Percentiles rank a stretch among this genome's conserved stretches.
phyloP scores from a whole-genome alignment of 2,329 filamentous ascomycete genomes.

The Cladosporium austrohemisphaericum region DNA sequence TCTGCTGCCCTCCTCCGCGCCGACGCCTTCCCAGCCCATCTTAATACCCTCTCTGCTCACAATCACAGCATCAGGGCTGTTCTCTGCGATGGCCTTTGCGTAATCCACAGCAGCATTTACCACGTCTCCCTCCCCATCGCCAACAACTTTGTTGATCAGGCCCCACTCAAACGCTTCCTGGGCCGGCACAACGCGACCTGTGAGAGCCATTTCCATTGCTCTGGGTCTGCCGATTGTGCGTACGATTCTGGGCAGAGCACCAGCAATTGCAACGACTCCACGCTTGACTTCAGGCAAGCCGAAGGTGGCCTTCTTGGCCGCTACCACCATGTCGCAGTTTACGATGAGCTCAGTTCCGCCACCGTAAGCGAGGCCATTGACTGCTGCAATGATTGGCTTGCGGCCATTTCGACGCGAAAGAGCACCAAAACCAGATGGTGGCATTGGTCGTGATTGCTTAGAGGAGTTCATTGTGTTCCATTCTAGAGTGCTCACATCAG shows the following conservation, averaged over 20 bases:
- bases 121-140: conserved; percentile 39
- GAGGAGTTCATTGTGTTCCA: conserved; percentile 32
- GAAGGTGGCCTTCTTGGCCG: conserved; percentile 57
- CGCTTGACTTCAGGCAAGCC: conserved; percentile 67
- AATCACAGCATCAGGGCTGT: conserved; percentile 72
- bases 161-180: conserved; percentile 62
- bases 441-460: conserved; percentile 24
- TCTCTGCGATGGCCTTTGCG: conserved; percentile 59
- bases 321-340: conserved; percentile 69
- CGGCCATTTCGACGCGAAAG: conserved; percentile 63
- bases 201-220: conserved; percentile 67
- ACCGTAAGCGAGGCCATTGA: conserved; percentile 71
- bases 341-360: conserved; percentile 74
- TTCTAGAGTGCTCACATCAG: conserved; percentile 22
- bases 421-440: conserved; percentile 58
- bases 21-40: conserved; percentile 67
- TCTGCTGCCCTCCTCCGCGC: conserved; percentile 60
- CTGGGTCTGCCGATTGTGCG: conserved; percentile 64
- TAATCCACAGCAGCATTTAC: conserved; percentile 58
- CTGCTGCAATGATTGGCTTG: conserved; percentile 73
- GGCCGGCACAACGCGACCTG: conserved; percentile 58
- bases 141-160: conserved; percentile 64
- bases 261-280: conserved; percentile 68
- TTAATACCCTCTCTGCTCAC: conserved; percentile 69
- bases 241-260: conserved; percentile 64